Base-by-base conservation (phyloP, 306 rosid genomes). In the Acacia acuminata region DNA sequence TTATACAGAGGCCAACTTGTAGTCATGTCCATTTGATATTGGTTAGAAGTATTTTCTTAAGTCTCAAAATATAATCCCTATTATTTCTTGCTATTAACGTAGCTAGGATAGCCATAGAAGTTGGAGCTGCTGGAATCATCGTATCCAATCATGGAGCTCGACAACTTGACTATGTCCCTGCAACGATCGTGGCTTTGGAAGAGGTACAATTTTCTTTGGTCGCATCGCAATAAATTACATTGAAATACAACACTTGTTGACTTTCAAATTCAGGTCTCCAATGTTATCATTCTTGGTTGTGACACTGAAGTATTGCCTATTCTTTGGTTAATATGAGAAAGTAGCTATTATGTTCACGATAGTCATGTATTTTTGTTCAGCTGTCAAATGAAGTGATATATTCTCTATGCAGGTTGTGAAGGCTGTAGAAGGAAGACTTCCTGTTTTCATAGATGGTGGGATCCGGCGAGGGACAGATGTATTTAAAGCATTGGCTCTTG, bases 61-160 rank as follows among this genome's bases (percentile, higher is more conserved):
- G 45, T 47, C 44, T 72, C 67, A 76, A 34, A 38, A 77, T 8
- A 38, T 45, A 74, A 4, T 55, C 71, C 14, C 4, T 19, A 56
- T 3, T 56, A 45, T 66, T 48, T 15, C 60, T 24, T 77, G 38
- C 60, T 17, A 17, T 51, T 50, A 68, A 72, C 82, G 92, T 85
- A 96, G 98, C 98, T 30, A 93, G 87, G 91, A 60, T 94, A 58
- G 94, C 99, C 19, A 2, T 91, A 60, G 90, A 91, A 86, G 84
- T 86, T 72, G 97, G 98, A 78, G 99, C 87, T 76, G 92, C 97
- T 58, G 99, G 99, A 73, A 81, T 96, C 56, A 89, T 96, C 58
- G 97, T 96, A 77, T 96, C 98, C 68, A 96, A 96, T 85, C 99
- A 96, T 3, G 97, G 99, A 76, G 99, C 98, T 86, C 99, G 99